Evolutionary conservation across 2,329 filamentous ascomycete genomes (phyloP).

Genomic region (Plectosphaerella sp.): DNA sequence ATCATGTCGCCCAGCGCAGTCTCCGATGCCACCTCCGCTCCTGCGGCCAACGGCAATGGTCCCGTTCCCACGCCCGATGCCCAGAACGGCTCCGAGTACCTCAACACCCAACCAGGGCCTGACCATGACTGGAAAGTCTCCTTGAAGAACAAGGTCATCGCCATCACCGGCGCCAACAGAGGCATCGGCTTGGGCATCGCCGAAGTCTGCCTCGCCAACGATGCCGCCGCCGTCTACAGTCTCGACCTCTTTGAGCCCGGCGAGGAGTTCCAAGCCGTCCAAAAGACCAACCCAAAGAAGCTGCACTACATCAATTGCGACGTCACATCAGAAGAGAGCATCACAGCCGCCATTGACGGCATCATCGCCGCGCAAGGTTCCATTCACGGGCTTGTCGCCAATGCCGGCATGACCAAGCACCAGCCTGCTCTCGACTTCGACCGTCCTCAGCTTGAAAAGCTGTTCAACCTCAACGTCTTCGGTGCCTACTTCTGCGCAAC

Average conservation of each 20-base stretch:
- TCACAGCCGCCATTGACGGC: slow-evolving; percentile 33
- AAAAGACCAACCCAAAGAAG: slow-evolving; percentile 34
- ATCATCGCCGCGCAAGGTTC: slow-evolving; percentile 30
- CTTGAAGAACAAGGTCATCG: slow-evolving; percentile 30
- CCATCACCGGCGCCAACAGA: slow-evolving; percentile 37
- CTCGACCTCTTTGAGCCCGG: slow-evolving; percentile 21
- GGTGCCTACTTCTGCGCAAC: slow-evolving; percentile 40
- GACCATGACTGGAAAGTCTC: slow-evolving; percentile 29
- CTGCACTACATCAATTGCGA: slow-evolving; percentile 42
- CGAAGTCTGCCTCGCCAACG: slow-evolving; percentile 39
- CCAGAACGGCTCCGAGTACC: slow-evolving; percentile 8
- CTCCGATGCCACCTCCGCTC: neutral
- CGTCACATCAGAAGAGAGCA: slow-evolving; percentile 35
- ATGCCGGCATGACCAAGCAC: slow-evolving; percentile 7
- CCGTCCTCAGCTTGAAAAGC: slow-evolving; percentile 5
- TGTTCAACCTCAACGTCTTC: slow-evolving; percentile 37
- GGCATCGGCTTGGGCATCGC: slow-evolving; percentile 41
- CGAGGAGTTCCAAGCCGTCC: slow-evolving; percentile 14
- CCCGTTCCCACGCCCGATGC: neutral
- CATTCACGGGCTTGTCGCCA: slow-evolving; percentile 27
- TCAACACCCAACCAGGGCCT: slow-evolving; percentile 25
- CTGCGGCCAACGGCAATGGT: neutral
- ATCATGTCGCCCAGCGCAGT: slow-evolving; percentile 7
- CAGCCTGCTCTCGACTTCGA: slow-evolving; percentile 32
- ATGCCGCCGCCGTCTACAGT: slow-evolving; percentile 26